Evolutionary conservation across 768 basidiomycete genomes (phyloP), one percentile per base, ranked within the genome.

Genomic region (Pisolithus tinctorius): DNA sequence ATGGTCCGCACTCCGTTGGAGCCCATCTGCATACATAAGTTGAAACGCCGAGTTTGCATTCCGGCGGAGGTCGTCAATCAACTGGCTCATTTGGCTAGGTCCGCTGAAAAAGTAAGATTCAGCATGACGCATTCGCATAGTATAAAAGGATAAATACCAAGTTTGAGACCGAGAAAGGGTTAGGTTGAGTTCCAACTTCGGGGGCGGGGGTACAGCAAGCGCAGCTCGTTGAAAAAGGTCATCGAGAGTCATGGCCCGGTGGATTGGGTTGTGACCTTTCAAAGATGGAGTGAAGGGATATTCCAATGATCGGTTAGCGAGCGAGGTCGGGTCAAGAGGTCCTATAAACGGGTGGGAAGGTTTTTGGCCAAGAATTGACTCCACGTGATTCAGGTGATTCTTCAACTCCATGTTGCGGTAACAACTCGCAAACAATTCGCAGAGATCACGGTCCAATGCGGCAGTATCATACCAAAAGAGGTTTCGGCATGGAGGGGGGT

Each of bases 341-440:
- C 20, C 20, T 2, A 20, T 20, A 20, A 20, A 20, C 20, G 20
- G 20, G 20, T 20, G 20, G 20, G 20, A 20, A 20, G 20, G 20
- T 20, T 20, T 4, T 3, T 3, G 13, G 6, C 52, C 31, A 25
- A 63, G 42, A 4, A 54, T 56, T 0, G 1, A 9, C 31, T 63
- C 54, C 4, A 60, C 47, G 14, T 52, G 50, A 9, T 6, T 1
- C 1, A 64, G 25, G 17, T 64, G 60, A 5, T 55, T 41, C 17
- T 42, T 55, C 8, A 63, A 37, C n/a, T 48, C 34, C 31, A 43
- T 27, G 27, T 63, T 62, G 8, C n/a, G 52, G 38, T 53, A 62
- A n/a, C 63, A 48, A 26, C 45, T 52, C 11, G 36, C 23, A n/a
- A 65, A 64, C 36, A 54, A 9, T 0, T 0, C 10, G 8, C 20